Evolutionary conservation across 2,329 filamentous ascomycete species (phyloP), one percentile per base, ranked within the genome.

Genomic region (Ambrosiella xylebori): DNA sequence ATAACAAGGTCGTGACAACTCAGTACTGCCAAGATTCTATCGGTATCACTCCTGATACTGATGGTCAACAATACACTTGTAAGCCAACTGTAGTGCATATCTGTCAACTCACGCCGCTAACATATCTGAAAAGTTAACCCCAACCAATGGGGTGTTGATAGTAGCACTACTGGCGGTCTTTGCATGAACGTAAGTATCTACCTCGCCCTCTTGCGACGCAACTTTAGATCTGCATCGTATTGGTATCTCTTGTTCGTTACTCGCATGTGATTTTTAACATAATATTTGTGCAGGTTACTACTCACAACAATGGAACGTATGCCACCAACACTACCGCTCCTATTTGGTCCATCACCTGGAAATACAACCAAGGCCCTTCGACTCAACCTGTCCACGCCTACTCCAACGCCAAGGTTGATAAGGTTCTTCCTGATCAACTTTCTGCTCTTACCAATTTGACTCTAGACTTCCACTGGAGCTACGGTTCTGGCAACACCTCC

Each of bases 321-420:
- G 63, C 71, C 0, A 73, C 73, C 44, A 67, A 72, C 15, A 67
- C 66, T 17, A 70, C 72, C 0, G 75, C 75, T 0, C 76, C 77
- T 27, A 65, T 67, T 45, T 79, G 74, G 67, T 74, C 71, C 11
- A 71, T 76, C n/a, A 77, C 75, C 44, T 80, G 77, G 77, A 64
- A 74, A 62, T 80, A 74, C 61, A 67, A 71, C 8, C 68, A 63
- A n/a, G 71, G 69, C 36, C 66, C 70, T 2, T 63, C 64, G 55
- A 69, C 64, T 17, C 68, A 71, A 35, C 75, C 75, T 19, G 76
- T 79, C 61, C 76, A 79, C 62, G 77, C 76, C 12, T 80, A 72
- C 64, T 72, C 77, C 62, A 80, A 80, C 65, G 70, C 77, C 64
- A 72, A 72, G 63, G 64, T 79, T 47, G 71, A 75, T 47, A 63